These are phyloP conservation scores for Oldenlandia corymbosa DNA, from an alignment of 257 asterid species.

Conservation along the genomic window DNA sequence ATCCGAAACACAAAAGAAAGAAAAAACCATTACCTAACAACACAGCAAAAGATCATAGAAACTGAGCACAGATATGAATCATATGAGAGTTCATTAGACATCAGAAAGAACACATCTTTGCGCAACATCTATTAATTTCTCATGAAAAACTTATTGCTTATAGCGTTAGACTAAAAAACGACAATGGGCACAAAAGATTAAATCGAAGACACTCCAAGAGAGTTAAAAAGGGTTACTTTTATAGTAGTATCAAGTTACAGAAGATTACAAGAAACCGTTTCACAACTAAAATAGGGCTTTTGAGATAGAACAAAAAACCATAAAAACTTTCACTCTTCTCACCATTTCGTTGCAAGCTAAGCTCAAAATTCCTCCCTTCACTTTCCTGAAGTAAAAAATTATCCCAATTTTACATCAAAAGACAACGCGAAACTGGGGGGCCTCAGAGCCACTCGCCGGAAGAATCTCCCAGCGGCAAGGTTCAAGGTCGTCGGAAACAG, in stretches of 20 bases:
- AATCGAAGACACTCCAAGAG: not conserved
- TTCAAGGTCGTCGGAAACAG: constrained; percentile 79
- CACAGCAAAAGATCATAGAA: not conserved
- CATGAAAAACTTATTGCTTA: not conserved
- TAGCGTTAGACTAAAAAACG: not conserved
- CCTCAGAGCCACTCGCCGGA: constrained; percentile 64
- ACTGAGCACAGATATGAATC: too few relatives aligned
- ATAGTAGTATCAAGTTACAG: not conserved
- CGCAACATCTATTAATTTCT: not conserved
- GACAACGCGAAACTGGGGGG: constrained; percentile 87
- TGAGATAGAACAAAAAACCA: constrained; percentile 1
- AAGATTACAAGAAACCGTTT: not conserved
- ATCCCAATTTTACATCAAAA: constrained; percentile 30
- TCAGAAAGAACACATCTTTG: not conserved
- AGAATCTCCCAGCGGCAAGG: constrained; percentile 90
- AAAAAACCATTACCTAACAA: not conserved
- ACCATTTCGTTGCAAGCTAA: not conserved
- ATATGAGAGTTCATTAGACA: not conserved
- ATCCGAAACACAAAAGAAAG: not conserved
- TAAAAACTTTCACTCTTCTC: constrained; percentile 1
- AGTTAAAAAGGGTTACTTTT: not conserved
- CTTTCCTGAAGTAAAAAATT: not conserved
- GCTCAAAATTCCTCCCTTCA: constrained; percentile 4
- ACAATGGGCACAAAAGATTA: not conserved
- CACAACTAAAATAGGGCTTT: not conserved